phyloP scores from a whole-genome alignment of 305 asterid genomes.

The Solanum hybrid region DNA sequence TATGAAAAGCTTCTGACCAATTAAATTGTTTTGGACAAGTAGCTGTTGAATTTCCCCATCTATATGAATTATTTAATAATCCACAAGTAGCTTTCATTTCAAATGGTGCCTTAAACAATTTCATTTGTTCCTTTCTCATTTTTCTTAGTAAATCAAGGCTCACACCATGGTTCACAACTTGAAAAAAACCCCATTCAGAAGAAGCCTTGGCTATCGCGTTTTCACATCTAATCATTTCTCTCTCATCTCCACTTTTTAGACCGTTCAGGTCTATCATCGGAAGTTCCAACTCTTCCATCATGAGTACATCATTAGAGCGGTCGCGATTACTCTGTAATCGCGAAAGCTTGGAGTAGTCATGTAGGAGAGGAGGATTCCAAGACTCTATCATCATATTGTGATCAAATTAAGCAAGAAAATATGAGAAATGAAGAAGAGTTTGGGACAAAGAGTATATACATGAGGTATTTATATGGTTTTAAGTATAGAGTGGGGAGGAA shows the following conservation, averaged over 20 bases:
- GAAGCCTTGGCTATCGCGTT: constrained; percentile 35
- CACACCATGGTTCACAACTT: constrained; percentile 65
- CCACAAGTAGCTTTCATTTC: constrained; percentile 38
- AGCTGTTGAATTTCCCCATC: constrained; percentile 60
- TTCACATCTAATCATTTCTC: constrained; percentile 21
- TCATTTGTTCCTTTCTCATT: constrained; percentile 46
- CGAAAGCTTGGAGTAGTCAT: not conserved
- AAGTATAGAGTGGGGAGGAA: not conserved
- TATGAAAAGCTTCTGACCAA: constrained; percentile 74
- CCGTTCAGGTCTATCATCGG: constrained; percentile 36
- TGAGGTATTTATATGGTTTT: not conserved
- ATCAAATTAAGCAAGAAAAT: not conserved
- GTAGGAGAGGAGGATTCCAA: constrained; percentile 24
- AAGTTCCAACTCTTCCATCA: constrained; percentile 18
- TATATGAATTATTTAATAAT: constrained; percentile 46
- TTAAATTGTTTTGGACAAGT: constrained; percentile 40
- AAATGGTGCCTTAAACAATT: constrained; percentile 41
- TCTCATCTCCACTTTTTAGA: constrained; percentile 17
- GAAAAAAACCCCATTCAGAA: constrained; percentile 75
- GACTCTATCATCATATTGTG: constrained; percentile 7
- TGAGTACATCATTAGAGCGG: not conserved
- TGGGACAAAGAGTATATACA: not conserved
- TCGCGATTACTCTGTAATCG: not conserved
- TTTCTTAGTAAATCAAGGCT: constrained; percentile 23
- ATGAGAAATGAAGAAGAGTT: not conserved